phyloP scores from a whole-genome alignment of 768 basidiomycete genomes.

The Suillus sp. region DNA sequence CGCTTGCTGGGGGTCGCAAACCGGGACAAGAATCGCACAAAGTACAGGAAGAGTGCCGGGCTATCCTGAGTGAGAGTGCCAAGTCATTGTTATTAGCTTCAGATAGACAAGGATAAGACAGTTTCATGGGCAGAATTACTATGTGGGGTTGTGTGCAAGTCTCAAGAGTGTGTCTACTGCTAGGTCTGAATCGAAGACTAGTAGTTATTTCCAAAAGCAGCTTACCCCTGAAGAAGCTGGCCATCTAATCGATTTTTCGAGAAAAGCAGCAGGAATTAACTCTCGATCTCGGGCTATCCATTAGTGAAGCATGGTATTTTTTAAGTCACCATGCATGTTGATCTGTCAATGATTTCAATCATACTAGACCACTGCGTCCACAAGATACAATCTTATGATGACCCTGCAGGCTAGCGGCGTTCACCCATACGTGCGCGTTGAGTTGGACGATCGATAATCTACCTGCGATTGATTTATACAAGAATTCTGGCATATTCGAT shows the following conservation, averaged over 20 bases:
- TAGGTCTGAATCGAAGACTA: too few species aligned
- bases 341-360: background rate
- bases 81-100: conserved; percentile 49
- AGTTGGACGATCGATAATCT: background rate
- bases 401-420: background rate
- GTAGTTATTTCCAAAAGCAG: background rate
- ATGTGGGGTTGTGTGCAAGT: conserved; percentile 7
- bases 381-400: background rate
- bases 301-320: background rate
- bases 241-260: background rate
- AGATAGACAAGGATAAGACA: conserved; percentile 67
- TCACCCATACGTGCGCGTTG: background rate
- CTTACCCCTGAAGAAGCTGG: background rate
- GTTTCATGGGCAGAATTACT: conserved; percentile 48
- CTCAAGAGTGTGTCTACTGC: background rate
- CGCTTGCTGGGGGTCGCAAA: conserved; percentile 61
- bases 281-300: background rate
- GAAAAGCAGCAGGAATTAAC: background rate
- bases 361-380: background rate
- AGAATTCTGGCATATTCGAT: background rate
- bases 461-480: background rate
- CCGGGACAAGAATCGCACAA: conserved; percentile 68
- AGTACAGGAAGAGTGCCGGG: conserved; percentile 76
- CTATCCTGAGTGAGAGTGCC: conserved; percentile 72
- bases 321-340: background rate